These are phyloP conservation scores for Durio zibethinus DNA, from an alignment of 345 rosid species.

Conservation along the genomic window DNA sequence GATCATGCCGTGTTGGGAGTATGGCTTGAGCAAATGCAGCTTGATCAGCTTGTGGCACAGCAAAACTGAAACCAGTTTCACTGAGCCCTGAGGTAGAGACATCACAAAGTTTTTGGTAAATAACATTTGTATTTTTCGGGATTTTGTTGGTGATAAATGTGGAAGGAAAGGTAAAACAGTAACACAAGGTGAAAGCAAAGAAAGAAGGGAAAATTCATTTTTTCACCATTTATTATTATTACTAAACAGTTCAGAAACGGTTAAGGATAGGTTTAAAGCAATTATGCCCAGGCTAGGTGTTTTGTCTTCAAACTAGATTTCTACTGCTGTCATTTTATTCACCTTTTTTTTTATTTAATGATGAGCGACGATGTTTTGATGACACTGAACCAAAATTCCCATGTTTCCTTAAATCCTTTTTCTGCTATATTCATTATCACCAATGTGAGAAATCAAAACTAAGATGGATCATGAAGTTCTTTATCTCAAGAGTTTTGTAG, in stretches of 20 bases:
- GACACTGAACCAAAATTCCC: constrained; percentile 11
- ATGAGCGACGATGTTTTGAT: too few species aligned
- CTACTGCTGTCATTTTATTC: constrained; percentile 28
- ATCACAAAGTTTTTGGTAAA: constrained; percentile 50
- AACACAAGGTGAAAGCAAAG: constrained; percentile 17
- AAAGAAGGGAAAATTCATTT: constrained; percentile 32
- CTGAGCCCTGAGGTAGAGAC: constrained; percentile 31
- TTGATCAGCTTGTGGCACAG: constrained; percentile 93
- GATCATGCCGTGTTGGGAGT: constrained; percentile 68
- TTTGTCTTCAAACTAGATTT: constrained; percentile 21
- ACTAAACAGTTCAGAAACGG: constrained; percentile 32
- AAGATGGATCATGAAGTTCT: constrained; percentile 15
- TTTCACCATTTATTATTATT: constrained; percentile 47
- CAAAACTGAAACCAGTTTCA: constrained; percentile 48
- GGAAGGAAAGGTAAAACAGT: constrained; percentile 27
- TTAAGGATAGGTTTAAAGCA: constrained; percentile 30
- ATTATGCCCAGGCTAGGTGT: constrained; percentile 28
- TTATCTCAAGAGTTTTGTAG: not conserved
- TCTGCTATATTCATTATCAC: constrained; percentile 24
- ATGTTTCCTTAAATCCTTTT: too few species aligned
- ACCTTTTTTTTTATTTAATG: not conserved
- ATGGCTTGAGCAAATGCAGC: constrained; percentile 85
- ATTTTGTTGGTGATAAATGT: constrained; percentile 26
- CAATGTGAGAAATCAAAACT: constrained; percentile 17
- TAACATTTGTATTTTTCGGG: constrained; percentile 25